Evolutionary conservation across 805 yeast species (phyloP).

Genomic region (Lachancea fermentati): DNA sequence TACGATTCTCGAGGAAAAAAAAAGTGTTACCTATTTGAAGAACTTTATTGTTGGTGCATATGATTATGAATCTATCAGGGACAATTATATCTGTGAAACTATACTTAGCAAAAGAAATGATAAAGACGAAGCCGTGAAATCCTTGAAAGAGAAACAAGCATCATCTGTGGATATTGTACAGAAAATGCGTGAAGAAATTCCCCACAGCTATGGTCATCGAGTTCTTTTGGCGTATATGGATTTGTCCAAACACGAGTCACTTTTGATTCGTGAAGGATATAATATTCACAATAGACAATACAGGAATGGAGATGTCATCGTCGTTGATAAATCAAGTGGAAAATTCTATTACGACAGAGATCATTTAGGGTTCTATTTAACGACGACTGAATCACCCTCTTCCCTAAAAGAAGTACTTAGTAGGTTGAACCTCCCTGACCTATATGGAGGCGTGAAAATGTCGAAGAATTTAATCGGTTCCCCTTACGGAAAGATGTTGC

Average conservation of each 20-base stretch:
- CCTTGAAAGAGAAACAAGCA: conserved; percentile 41
- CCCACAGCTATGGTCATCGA: conserved; percentile 39
- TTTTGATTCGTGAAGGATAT: conserved; percentile 24
- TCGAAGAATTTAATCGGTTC: conserved; percentile 36
- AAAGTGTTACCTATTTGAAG: conserved; percentile 20
- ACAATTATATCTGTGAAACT: conserved; percentile 35
- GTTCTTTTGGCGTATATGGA: conserved; percentile 49
- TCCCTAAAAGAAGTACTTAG: conserved; percentile 36
- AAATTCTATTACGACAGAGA: conserved; percentile 32
- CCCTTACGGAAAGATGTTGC: conserved; percentile 37
- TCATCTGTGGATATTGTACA: conserved; percentile 39
- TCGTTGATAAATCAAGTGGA: conserved; percentile 40
- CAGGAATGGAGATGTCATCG: conserved; percentile 50
- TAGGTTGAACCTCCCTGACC: conserved; percentile 34
- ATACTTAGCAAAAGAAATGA: conserved; percentile 34
- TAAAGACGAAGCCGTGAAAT: conserved; percentile 41
- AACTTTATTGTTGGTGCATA: conserved; percentile 36
- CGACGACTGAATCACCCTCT: conserved; percentile 29
- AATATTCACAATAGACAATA: conserved; percentile 25
- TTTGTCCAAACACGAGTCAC: conserved; percentile 33
- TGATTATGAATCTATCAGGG: conserved; percentile 42
- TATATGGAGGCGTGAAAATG: conserved; percentile 13
- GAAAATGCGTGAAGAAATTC: conserved; percentile 45
- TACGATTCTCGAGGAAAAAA: conserved; percentile 20
- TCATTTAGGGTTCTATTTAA: conserved; percentile 35